Evolutionary conservation across 441 rosid species (phyloP).

Genomic region (Euphorbia celastroides): DNA sequence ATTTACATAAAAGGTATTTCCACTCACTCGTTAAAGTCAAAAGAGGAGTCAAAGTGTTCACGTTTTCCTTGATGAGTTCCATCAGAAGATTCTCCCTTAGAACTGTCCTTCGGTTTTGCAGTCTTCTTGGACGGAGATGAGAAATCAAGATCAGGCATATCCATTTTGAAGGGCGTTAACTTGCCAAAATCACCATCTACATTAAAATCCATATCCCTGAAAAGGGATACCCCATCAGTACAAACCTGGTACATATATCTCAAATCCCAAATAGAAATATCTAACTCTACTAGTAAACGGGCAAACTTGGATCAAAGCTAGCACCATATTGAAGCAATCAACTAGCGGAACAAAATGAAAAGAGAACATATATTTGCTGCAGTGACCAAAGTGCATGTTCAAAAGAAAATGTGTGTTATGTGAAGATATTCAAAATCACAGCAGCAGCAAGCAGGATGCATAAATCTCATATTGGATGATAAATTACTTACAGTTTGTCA

Average conservation of each 20-base stretch:
- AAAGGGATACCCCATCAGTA: constrained; percentile 11
- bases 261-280: not conserved
- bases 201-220: constrained; percentile 86
- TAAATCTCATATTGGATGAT: not conserved
- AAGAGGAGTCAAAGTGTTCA: constrained; percentile 54
- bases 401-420: not conserved
- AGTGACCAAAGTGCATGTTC: not conserved
- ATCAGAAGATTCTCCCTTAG: constrained; percentile 40
- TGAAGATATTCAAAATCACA: not conserved
- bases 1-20: constrained; percentile 10
- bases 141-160: constrained; percentile 86
- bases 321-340: not conserved
- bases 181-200: constrained; percentile 68
- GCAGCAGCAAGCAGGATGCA: not conserved
- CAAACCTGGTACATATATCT: not conserved
- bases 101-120: constrained; percentile 44
- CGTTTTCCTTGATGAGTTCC: constrained; percentile 37
- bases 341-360: not conserved
- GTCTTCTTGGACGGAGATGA: constrained; percentile 45
- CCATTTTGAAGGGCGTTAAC: constrained; percentile 69
- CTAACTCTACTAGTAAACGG: not conserved
- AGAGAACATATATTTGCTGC: not conserved
- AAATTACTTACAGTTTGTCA: constrained; percentile 57
- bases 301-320: constrained; percentile 1
- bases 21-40: constrained; percentile 68